Conservation (phyloP, 495 filamentous ascomycete genomes). For the Hypoxylon subgilvum region DNA sequence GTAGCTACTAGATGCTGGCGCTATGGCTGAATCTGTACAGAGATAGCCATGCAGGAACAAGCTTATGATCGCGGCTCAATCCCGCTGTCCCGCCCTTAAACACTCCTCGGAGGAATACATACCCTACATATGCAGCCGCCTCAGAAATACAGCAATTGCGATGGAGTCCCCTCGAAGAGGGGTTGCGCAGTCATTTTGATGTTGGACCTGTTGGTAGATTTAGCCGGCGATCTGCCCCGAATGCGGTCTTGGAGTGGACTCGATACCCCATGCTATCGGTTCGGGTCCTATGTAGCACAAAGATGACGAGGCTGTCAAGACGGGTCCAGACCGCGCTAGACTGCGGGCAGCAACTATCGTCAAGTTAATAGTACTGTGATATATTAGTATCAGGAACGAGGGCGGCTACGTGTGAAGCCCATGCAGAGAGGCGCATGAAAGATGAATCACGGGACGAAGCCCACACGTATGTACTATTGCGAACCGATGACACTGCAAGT, state of each 20-base stretch:
- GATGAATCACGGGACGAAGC: constrained; percentile 31
- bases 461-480: constrained; percentile 8
- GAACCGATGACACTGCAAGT: constrained; percentile 9
- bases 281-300: constrained; percentile 8
- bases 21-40: background rate
- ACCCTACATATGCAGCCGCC: constrained; percentile 31
- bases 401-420: constrained; percentile 5
- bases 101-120: constrained; percentile 22
- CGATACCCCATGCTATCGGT: constrained; percentile 22
- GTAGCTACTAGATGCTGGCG: constrained; percentile 1
- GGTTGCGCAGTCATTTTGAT: constrained; percentile 12
- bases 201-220: constrained; percentile 18
- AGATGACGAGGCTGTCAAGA: constrained; percentile 18
- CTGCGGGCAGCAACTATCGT: constrained; percentile 8
- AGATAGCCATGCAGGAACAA: constrained; percentile 8
- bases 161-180: constrained; percentile 24
- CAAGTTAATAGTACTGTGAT: background rate
- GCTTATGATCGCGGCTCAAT: constrained; percentile 11
- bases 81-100: constrained; percentile 10
- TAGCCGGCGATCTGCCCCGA: constrained; percentile 28
- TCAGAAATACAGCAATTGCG: constrained; percentile 13
- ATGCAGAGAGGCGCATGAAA: constrained; percentile 31
- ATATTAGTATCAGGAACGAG: background rate
- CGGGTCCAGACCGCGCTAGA: constrained; percentile 27
- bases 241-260: constrained; percentile 20